phyloP scores from a whole-genome alignment of 2,329 filamentous ascomycete genomes.

The Thermoascus crustaceus region DNA sequence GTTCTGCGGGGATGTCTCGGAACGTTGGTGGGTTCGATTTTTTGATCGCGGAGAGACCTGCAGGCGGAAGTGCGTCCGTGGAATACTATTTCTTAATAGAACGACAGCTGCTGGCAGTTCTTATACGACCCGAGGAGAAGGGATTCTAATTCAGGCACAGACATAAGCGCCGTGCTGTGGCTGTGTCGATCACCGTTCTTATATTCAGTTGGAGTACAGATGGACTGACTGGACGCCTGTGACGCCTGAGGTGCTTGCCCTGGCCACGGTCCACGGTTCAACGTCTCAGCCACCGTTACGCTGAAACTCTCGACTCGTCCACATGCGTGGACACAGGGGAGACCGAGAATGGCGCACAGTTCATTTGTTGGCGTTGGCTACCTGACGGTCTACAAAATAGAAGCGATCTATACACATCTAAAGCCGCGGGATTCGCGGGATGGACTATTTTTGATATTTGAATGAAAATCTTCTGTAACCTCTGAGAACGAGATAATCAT shows the following conservation, averaged over 20 bases:
- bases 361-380: no score
- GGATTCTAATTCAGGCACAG: background rate
- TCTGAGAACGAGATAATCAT: no score
- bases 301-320: background rate
- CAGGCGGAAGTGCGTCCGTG: background rate
- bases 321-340: background rate
- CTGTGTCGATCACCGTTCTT: constrained; percentile 1
- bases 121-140: background rate
- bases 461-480: no score
- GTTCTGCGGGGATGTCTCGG: background rate
- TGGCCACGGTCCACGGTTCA: background rate
- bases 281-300: no score
- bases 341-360: no score
- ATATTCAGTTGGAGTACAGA: background rate
- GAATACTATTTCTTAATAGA: background rate
- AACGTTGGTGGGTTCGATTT: background rate
- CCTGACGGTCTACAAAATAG: no score
- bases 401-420: no score
- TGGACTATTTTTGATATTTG: no score
- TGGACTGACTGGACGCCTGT: background rate
- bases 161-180: constrained; percentile 1
- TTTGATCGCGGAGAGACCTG: background rate
- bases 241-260: background rate
- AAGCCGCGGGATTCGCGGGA: no score
- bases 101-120: background rate